Base-by-base conservation (phyloP, 106 monocot genomes). In the Dioscorea zingiberensis region DNA sequence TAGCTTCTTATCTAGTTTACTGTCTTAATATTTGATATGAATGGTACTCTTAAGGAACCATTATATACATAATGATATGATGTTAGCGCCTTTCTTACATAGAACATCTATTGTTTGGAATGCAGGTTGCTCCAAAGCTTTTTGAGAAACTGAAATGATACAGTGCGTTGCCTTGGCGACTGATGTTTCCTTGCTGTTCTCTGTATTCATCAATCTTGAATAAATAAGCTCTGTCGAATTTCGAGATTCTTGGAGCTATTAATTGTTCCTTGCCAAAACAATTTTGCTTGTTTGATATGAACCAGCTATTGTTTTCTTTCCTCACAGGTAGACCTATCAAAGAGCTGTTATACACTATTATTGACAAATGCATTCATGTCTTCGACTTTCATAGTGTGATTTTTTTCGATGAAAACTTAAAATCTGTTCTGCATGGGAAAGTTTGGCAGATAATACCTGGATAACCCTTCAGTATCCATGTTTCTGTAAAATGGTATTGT, bases 41-140 rank as follows among this genome's bases (percentile, higher is more conserved):
- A 15, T 27, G 29, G n/a, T n/a, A n/a, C n/a, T n/a, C n/a, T n/a
- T n/a, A n/a, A n/a, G n/a, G n/a, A n/a, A n/a, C n/a, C n/a, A n/a
- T n/a, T n/a, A n/a, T n/a, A n/a, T n/a, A n/a, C n/a, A n/a, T n/a
- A n/a, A n/a, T n/a, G n/a, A 29, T 6, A 15, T 13, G 13, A 14
- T 32, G 13, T 60, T 29, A 15, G 7, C 29, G 3, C 16, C 29
- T 32, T 60, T 10, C 16, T 60, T 60, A 23, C 23, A 25, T 53
- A 18, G 19, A 27, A 28, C 25, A 59, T 13, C 45, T 22, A 44
- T 8, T 12, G 16, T 9, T 48, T 47, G 38, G 63, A 48, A 47
- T 12, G 4, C 48, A 64, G 64, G 64, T 48, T 47, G 64, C 64
- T 24, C 2, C 46, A 18, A 25, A 48, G 47, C 64, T 64, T 26